phyloP scores from a whole-genome alignment of 1,284 basidiomycete species.

The Sanguinoderma infundibulare region DNA sequence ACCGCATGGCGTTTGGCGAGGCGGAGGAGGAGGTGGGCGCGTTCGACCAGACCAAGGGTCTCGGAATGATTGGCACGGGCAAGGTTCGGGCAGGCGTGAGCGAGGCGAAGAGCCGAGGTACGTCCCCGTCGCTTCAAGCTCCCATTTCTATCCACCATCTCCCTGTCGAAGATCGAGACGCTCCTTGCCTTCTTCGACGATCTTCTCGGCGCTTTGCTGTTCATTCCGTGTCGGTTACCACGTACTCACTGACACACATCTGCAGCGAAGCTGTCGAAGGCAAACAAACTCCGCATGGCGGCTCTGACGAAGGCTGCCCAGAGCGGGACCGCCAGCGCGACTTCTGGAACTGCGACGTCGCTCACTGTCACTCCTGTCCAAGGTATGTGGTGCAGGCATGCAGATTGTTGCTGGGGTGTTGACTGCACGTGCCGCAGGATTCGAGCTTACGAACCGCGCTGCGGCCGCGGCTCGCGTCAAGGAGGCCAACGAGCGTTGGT shows the following conservation, averaged over 20 bases:
- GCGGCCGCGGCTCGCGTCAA: conserved; percentile 82
- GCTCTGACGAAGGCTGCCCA: conserved; percentile 78
- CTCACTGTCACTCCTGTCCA: conserved; percentile 96
- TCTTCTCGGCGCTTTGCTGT: neutral
- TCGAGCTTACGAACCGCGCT: conserved; percentile 88
- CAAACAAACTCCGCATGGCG: conserved; percentile 90
- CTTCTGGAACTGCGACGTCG: conserved; percentile 89
- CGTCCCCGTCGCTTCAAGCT: conserved; percentile 28
- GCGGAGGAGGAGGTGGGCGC: conserved; percentile 96
- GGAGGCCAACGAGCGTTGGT: conserved; percentile 94
- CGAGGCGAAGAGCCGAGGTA: conserved; percentile 89
- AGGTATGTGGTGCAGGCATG: conserved; percentile 56
- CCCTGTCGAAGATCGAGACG: neutral
- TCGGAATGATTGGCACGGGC: conserved; percentile 97
- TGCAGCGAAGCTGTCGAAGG: conserved; percentile 94
- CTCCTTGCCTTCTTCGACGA: neutral
- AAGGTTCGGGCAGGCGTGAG: conserved; percentile 87
- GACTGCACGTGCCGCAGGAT: conserved; percentile 49
- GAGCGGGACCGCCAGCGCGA: conserved; percentile 54
- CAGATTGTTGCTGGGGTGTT: neutral
- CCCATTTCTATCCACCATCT: neutral
- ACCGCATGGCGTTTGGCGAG: conserved; percentile 95
- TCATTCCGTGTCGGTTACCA: neutral
- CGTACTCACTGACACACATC: neutral
- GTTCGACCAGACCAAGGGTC: conserved; percentile 94